A percentile compares a stretch with the other conserved stretches of the same genome.
phyloP scores from a whole-genome alignment of 2,329 filamentous ascomycete species.

The Cytospora piceae region DNA sequence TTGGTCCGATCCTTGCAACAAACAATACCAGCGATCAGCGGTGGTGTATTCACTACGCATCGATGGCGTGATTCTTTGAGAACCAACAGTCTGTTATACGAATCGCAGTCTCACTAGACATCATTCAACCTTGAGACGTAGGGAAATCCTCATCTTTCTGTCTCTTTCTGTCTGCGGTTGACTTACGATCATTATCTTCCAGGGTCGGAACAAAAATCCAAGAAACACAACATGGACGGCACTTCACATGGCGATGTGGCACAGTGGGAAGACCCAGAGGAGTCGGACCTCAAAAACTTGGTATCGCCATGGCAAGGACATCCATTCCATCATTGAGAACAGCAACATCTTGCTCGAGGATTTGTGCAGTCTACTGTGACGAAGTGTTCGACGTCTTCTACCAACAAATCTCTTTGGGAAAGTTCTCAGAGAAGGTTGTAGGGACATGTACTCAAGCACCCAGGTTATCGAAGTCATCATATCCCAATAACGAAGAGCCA shows the following conservation, averaged over 20 bases:
- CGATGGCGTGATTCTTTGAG: too few species aligned
- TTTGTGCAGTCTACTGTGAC: neutral
- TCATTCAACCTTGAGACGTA: neutral
- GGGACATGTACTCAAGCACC: neutral
- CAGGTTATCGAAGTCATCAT: neutral
- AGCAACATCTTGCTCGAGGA: neutral
- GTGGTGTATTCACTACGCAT: too few species aligned
- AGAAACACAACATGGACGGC: neutral
- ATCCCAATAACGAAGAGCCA: too few species aligned
- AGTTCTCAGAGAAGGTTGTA: too few species aligned
- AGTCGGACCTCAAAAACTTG: neutral
- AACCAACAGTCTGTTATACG: neutral
- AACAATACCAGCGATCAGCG: too few species aligned
- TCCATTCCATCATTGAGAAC: neutral
- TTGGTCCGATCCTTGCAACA: too few species aligned
- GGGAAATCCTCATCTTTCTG: neutral
- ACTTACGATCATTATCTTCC: neutral
- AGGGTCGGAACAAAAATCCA: neutral
- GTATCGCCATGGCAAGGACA: neutral
- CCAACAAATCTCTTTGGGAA: too few species aligned
- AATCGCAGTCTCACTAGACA: neutral
- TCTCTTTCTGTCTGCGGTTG: neutral
- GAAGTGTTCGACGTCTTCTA: neutral
- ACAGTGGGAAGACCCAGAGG: neutral
- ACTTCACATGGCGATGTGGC: neutral